Conservation (phyloP, 345 rosid species). For the Acer saccharum region DNA sequence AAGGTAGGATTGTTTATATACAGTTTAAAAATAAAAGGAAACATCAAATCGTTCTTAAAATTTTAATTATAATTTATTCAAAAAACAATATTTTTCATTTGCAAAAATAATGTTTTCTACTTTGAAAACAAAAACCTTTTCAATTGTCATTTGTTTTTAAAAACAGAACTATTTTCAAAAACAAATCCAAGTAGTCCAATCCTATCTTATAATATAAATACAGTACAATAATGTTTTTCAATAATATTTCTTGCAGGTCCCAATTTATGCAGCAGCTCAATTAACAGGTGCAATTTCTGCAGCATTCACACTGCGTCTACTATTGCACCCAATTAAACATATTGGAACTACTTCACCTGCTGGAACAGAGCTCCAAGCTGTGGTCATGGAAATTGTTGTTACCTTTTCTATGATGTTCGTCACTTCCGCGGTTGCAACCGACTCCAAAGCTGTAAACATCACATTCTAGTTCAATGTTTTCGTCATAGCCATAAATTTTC, state of each 20-base stretch:
- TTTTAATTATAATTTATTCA: no score
- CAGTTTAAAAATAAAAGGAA: no score
- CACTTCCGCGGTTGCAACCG: slow-evolving; percentile 53
- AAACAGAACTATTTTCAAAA: no score
- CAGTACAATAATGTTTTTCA: no score
- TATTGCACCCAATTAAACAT: slow-evolving; percentile 42
- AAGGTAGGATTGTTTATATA: no score
- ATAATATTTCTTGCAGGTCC: slow-evolving; percentile 35
- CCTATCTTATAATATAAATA: no score
- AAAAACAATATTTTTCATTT: no score
- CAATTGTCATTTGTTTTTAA: no score
- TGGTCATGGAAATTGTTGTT: slow-evolving; percentile 53
- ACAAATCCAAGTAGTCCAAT: no score
- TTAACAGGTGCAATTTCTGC: slow-evolving; percentile 44
- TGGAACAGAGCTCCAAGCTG: slow-evolving; percentile 51
- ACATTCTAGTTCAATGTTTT: neutral
- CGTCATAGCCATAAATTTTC: neutral
- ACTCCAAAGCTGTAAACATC: slow-evolving; percentile 44
- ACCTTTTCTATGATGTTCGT: slow-evolving; percentile 56
- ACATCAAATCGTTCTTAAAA: no score
- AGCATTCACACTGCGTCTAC: slow-evolving; percentile 33
- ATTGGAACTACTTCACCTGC: slow-evolving; percentile 55
- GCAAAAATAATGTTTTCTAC: no score
- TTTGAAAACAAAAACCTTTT: no score
- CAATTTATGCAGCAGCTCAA: slow-evolving; percentile 52